Conservation (phyloP, 306 rosid genomes). For the barrel medic (Medicago truncatula) region MtrunA17r5.0-ANR NC_053043.1:6237001-6237500, state of each 20-base stretch:
- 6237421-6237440: no score
- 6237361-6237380: no score
- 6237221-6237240: conserved; percentile 44
- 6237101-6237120: conserved; percentile 5
- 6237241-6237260: conserved; percentile 15
- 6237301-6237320: no score
- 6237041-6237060: background rate
- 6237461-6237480: no score
- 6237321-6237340: no score
- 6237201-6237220: no score
- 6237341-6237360: no score
- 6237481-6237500: no score
- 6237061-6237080: no score
- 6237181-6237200: conserved; percentile 17
- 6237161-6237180: background rate
- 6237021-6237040: background rate
- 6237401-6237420: no score
- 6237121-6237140: background rate
- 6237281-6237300: background rate
- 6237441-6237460: no score
- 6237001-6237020: background rate
- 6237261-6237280: background rate
- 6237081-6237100: background rate
- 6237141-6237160: background rate
- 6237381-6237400: no score